Conservation (phyloP, 2,329 filamentous ascomycete genomes). For the Pseudogymnoascus sp. region DNA sequence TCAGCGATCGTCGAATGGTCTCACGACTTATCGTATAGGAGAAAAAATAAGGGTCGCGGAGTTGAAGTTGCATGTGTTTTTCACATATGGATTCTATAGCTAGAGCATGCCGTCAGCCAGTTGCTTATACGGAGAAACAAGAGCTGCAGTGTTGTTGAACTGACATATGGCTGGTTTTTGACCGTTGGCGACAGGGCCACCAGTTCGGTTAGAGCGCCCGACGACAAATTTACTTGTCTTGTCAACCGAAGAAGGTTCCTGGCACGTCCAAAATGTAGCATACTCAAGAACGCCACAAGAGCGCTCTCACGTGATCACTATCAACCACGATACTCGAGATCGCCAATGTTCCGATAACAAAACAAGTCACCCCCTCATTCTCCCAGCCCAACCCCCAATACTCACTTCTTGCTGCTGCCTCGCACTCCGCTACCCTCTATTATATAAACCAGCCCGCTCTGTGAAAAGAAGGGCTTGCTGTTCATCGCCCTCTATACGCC, state of each 20-base stretch:
- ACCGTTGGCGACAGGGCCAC: background rate
- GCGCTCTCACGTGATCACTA: background rate
- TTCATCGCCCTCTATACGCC: background rate
- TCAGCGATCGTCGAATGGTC: background rate
- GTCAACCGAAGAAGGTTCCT: background rate
- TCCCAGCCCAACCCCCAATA: background rate
- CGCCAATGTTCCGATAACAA: slow-evolving; percentile 5
- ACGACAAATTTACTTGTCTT: background rate
- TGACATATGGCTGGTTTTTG: background rate
- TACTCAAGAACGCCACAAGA: background rate
- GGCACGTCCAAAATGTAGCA: background rate
- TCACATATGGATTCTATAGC: background rate
- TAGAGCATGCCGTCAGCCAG: background rate
- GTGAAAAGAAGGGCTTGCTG: background rate
- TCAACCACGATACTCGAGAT: slow-evolving; percentile 5
- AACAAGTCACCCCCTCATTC: slow-evolving; percentile 6
- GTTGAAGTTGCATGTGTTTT: background rate
- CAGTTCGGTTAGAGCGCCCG: background rate
- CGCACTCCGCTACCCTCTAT: background rate
- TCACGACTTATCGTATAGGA: background rate
- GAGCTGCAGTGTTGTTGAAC: background rate
- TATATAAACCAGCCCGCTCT: background rate
- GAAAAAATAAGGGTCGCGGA: background rate
- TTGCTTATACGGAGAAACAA: background rate
- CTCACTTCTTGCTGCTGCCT: background rate